Percentiles rank a stretch among this genome's conserved stretches.
Conservation (phyloP, 208 protist species). For the Trypanosoma congolense region DNA sequence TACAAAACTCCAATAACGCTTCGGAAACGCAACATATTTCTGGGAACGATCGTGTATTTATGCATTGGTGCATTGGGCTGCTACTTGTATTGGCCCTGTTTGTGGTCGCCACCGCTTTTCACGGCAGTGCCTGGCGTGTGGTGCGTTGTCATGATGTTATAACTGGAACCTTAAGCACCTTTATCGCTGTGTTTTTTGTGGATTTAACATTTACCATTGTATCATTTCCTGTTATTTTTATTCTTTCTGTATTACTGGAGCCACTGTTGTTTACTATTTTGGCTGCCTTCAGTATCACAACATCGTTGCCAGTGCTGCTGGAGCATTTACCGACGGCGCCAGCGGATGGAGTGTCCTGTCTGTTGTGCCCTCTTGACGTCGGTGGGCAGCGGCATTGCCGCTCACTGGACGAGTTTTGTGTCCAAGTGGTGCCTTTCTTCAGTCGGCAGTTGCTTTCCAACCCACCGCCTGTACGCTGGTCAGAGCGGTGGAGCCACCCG, state of each 20-base stretch:
- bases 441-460: background rate
- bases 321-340: slow-evolving; percentile 10
- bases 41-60: background rate
- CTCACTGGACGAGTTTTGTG: background rate
- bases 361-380: background rate
- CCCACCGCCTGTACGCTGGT: slow-evolving; percentile 13
- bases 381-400: background rate
- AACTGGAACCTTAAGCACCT: slow-evolving; percentile 9
- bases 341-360: background rate
- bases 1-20: no score
- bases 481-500: background rate
- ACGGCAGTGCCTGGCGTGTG: slow-evolving; percentile 12
- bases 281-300: background rate
- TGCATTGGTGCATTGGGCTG: background rate
- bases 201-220: slow-evolving; percentile 12
- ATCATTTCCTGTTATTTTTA: slow-evolving; percentile 13
- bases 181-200: slow-evolving; percentile 19
- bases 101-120: slow-evolving; percentile 1
- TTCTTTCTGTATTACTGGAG: slow-evolving; percentile 19
- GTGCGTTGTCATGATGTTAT: slow-evolving; percentile 11
- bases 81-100: slow-evolving; percentile 8
- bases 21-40: no score
- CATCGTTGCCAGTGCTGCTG: background rate
- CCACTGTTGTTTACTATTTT: slow-evolving; percentile 15
- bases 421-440: background rate